Evolutionary conservation across 306 rosid genomes (phyloP), one percentile per base, ranked within the genome.

Genomic region (Vachellia collinsii): DNA sequence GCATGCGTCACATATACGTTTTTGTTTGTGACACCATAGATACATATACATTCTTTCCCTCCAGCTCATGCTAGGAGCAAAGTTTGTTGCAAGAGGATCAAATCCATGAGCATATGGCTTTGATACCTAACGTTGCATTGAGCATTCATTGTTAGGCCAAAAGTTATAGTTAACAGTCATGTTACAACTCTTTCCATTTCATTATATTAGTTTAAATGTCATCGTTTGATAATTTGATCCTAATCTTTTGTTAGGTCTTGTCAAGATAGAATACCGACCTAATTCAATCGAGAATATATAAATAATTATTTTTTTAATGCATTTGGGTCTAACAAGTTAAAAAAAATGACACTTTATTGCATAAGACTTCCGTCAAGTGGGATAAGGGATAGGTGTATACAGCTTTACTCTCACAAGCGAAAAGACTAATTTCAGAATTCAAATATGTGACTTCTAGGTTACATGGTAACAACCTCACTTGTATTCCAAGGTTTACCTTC

Each of bases 1-100:
- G 16, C 76, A 39, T 58, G 61, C 51, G 68, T 73, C 70, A 85
- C 70, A 77, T 38, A 17, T 58, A n/a, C 73, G 58, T 68, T 22
- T 41, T 47, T 56, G n/a, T 50, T 43, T 42, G 46, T 7, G 46
- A 42, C 0, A 9, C 46, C 11, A 42, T 42, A 8, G 8, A 29
- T 29, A 29, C 34, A 29, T 29, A 1, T 29, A 29, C 34, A 29
- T 29, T 29, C 34, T 29, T 17, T 7, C 9, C 23, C 23, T 4
- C 62, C 23, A 53, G 19, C 23, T 17, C 22, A 4, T 53, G 61
- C 10, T n/a, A 19, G 8, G 23, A 17, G 23, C 23, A 53, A 53
- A 19, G 23, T 6, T 6, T 53, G 23, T 53, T n/a, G 29, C 62
- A 7, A 7, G 25, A n/a, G 3, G 1, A 19, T 54, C 4, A 20